phyloP scores from a whole-genome alignment of 202 grass and related monocot species.

The Elaeis oleifera region DNA sequence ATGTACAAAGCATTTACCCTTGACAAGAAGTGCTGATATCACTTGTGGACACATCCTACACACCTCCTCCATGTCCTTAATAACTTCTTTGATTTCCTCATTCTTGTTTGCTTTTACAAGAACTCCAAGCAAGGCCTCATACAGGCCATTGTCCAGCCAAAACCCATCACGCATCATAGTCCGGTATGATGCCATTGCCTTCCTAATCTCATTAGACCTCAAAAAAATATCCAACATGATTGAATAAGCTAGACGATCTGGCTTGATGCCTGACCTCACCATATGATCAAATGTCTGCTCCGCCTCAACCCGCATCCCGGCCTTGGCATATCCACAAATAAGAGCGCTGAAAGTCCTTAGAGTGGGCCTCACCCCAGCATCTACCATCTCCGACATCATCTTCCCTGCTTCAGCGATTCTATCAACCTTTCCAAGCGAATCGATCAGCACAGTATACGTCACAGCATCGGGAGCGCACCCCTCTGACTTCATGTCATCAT shows the following conservation, averaged over 20 bases:
- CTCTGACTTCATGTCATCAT: slow-evolving; percentile 70
- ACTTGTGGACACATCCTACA: slow-evolving; percentile 43
- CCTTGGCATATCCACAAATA: slow-evolving; percentile 79
- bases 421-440: slow-evolving; percentile 84
- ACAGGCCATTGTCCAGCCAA: slow-evolving; percentile 46
- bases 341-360: slow-evolving; percentile 75
- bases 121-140: slow-evolving; percentile 46
- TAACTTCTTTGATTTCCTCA: slow-evolving; percentile 51
- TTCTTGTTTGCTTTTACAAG: slow-evolving; percentile 40
- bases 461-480: slow-evolving; percentile 76
- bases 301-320: slow-evolving; percentile 50
- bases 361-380: slow-evolving; percentile 64
- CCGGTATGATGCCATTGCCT: slow-evolving; percentile 54
- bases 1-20: slow-evolving; percentile 51
- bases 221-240: slow-evolving; percentile 76
- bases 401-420: slow-evolving; percentile 69
- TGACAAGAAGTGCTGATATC: slow-evolving; percentile 57
- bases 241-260: slow-evolving; percentile 71
- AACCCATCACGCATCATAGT: slow-evolving; percentile 61
- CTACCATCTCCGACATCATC: slow-evolving; percentile 62
- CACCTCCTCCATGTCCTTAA: slow-evolving; percentile 61
- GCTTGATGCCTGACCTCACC: slow-evolving; percentile 68
- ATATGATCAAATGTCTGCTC: slow-evolving; percentile 58
- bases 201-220: slow-evolving; percentile 57
- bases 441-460: slow-evolving; percentile 73